Percentiles rank a stretch among this genome's conserved stretches.
phyloP scores from a whole-genome alignment of 148 eudicot genomes.

The Camellia sinensis region DNA sequence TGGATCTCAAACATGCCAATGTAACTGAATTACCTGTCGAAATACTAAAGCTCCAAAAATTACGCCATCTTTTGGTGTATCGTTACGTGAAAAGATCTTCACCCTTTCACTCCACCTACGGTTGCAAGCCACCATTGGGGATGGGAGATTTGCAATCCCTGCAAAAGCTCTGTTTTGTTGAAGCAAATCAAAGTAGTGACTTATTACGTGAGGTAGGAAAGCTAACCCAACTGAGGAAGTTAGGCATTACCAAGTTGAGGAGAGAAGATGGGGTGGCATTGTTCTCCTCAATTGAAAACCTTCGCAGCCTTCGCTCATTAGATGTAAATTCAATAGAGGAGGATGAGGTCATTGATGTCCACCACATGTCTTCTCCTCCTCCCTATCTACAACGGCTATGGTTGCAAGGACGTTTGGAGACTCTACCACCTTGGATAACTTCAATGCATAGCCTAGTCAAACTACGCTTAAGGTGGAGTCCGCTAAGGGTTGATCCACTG shows the following conservation, averaged over 20 bases:
- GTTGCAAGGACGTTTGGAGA: not conserved
- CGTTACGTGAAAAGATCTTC: not conserved
- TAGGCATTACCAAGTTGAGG: not conserved
- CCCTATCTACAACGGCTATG: not conserved
- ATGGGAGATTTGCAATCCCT: not conserved
- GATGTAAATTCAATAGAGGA: not conserved
- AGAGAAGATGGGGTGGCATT: conserved; percentile 3
- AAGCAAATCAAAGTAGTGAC: not conserved
- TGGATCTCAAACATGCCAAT: conserved; percentile 10
- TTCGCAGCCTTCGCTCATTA: not conserved
- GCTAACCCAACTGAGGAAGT: not conserved
- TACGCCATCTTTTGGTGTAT: conserved; percentile 8
- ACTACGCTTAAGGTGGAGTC: not conserved
- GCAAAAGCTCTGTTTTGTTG: conserved; percentile 18
- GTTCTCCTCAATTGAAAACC: conserved; percentile 7
- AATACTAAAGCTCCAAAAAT: conserved; percentile 12
- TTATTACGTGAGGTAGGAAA: not conserved
- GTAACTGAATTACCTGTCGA: conserved; percentile 16
- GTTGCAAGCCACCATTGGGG: conserved; percentile 2
- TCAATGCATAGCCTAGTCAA: not conserved
- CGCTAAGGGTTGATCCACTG: not conserved
- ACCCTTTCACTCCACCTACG: not conserved
- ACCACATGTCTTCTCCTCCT: not conserved
- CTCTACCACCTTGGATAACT: not conserved
- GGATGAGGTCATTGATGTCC: not conserved